Percentiles rank a stretch among this genome's conserved stretches.
These are phyloP conservation scores for Arthrobotrys conoides DNA, from an alignment of 2,329 filamentous ascomycete genomes.

Conservation along the genomic window DNA sequence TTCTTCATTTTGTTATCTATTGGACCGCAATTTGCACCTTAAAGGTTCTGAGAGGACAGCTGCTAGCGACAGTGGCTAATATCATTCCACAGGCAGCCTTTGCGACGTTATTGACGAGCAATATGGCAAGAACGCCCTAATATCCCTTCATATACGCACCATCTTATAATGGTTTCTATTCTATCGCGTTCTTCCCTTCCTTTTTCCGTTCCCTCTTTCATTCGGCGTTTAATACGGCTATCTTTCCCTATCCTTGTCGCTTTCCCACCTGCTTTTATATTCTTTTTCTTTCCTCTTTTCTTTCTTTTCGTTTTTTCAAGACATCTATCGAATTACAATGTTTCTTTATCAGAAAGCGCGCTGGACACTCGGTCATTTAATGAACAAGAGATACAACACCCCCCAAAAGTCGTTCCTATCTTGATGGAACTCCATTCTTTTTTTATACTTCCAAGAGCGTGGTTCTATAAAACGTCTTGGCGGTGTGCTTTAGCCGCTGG, in stretches of 20 bases:
- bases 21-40: neutral
- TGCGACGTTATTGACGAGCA: slow-evolving; percentile 10
- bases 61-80: slow-evolving; percentile 3
- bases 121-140: neutral
- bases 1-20: neutral
- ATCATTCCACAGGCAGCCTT: slow-evolving; percentile 14
- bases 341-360: neutral
- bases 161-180: neutral
- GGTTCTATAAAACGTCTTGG: neutral
- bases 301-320: neutral
- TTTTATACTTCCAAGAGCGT: neutral
- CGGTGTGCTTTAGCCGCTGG: neutral
- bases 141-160: neutral
- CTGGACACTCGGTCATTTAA: neutral
- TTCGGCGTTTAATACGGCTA: neutral
- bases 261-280: neutral
- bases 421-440: neutral
- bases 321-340: neutral
- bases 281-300: neutral
- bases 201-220: neutral
- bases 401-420: neutral
- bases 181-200: neutral
- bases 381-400: neutral
- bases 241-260: neutral
- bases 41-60: neutral